Base-by-base conservation (phyloP, 352 stramenopile genomes). In the Phytophthora pseudosyringae region DNA sequence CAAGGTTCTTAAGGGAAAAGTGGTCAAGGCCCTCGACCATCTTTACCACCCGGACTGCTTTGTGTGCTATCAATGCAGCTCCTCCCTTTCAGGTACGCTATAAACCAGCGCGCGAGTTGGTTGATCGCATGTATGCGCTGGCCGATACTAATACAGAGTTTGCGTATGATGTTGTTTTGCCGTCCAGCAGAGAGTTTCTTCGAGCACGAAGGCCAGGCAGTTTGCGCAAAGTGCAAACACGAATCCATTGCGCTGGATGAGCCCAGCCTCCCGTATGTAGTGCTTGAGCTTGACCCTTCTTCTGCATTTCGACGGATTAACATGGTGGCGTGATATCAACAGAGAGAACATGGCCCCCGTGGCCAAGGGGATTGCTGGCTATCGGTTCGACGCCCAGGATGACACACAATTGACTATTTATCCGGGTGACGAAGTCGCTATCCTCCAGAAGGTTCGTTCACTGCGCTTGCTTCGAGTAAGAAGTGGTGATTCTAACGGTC, bases 11-110 rank as follows among this genome's bases (percentile, higher is more conserved):
- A 92, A 91, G 55, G 86, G 86, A 69, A 94, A 94, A 69, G 86
- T 93, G 28, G 84, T 94, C 47, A 94, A 94, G 64, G 86, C 86
- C 11, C 65, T 94, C 18, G 83, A 94, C 64, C 89, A 84, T 39
- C 69, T 94, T n/a, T 94, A 93, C 65, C 86, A 94, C 60, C 86
- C 86, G 13, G 83, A 84, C 57, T 94, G 86, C 54, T 94, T 94
- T 54, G 82, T 94, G 11, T 94, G 86, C 69, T 91, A 74, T 52
- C 69, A 86, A 53, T 94, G 86, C 64, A 92, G 71, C 38, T 66
- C 83, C 26, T 92, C 86, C 9, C 79, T 94, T 58, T 87, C 82
- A 61, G 83, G 86, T 94, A 75, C 56, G 48, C 38, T 32, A 6
- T 13, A 48, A 38, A 41, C 6, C 16, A 53, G 8, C 18, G 13